Conservation (phyloP, 371 early-diverging fungal genomes). For the Rhizopus microsporus region DNA sequence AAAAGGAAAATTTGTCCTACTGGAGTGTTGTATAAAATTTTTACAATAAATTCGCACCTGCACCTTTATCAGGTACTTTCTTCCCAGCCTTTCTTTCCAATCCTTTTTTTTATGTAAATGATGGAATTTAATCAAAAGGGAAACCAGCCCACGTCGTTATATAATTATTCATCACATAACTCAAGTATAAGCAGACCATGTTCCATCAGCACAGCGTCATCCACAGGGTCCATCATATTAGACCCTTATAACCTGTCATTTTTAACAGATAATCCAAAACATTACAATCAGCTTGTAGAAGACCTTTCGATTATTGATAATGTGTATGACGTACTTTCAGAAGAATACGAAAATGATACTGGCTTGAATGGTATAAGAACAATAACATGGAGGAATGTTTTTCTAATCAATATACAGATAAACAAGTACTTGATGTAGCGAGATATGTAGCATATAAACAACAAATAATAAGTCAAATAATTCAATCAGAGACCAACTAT, state of each 20-base stretch:
- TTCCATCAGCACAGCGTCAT: background rate
- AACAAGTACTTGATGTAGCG: slow-evolving; percentile 18
- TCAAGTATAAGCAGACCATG: slow-evolving; percentile 1
- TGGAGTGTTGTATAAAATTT: too few species aligned
- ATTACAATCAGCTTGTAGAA: slow-evolving; percentile 14
- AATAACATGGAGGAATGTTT: background rate
- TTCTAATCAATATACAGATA: slow-evolving; percentile 5
- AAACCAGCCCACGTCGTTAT: too few species aligned
- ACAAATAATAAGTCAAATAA: slow-evolving; percentile 12
- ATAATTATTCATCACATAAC: too few species aligned
- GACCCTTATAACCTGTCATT: slow-evolving; percentile 18
- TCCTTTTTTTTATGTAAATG: too few species aligned
- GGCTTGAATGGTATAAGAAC: slow-evolving; percentile 8
- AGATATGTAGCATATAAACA: slow-evolving; percentile 17
- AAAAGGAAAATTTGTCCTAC: too few species aligned
- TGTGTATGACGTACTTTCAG: slow-evolving; percentile 11
- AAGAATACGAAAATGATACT: slow-evolving; percentile 1
- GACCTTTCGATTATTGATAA: slow-evolving; percentile 23
- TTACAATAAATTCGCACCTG: too few species aligned
- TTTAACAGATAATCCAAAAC: slow-evolving; percentile 8
- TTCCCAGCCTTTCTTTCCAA: too few species aligned
- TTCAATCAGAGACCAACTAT: slow-evolving; percentile 20
- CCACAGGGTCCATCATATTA: background rate
- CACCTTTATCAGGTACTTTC: too few species aligned
- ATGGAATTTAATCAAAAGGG: too few species aligned